Evolutionary conservation across 1,284 basidiomycete species (phyloP).

Genomic region (Pyrrhoderma noxium): DNA sequence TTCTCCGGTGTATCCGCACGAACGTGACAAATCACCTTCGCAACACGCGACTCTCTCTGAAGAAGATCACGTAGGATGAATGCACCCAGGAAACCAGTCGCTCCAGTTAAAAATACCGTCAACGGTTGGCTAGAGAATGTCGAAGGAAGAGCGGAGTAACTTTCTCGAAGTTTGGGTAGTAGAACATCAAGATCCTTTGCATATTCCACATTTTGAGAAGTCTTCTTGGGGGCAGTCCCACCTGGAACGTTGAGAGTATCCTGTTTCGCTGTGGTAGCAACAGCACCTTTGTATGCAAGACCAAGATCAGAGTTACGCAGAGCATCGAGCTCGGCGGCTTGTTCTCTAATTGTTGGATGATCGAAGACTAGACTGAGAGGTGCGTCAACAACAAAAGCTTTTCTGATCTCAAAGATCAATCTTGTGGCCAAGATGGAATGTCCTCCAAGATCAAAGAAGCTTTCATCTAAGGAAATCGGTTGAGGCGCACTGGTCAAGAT

Average conservation of each 20-base stretch:
- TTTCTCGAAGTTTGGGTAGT: conserved; percentile 46
- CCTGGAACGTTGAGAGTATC: conserved; percentile 21
- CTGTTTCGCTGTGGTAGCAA: conserved; percentile 20
- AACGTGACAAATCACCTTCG: conserved; percentile 89
- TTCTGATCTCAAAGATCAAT: conserved; percentile 95
- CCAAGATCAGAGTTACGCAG: conserved; percentile 80
- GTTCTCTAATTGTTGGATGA: conserved; percentile 78
- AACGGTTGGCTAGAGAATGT: conserved; percentile 50
- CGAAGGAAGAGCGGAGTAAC: conserved; percentile 50
- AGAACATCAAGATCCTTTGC: conserved; percentile 74
- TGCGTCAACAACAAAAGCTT: conserved; percentile 85
- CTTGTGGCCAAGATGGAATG: conserved; percentile 98
- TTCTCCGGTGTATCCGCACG: conserved; percentile 62
- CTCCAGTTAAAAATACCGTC: conserved; percentile 92
- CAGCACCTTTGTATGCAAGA: conserved; percentile 41
- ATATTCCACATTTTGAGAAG: conserved; percentile 48
- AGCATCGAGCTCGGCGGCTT: conserved; percentile 74
- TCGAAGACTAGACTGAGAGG: conserved; percentile 94
- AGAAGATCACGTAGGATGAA: conserved; percentile 87
- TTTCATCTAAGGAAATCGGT: conserved; percentile 84
- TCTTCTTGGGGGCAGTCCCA: conserved; percentile 18
- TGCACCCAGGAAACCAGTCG: conserved; percentile 94
- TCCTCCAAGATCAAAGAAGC: conserved; percentile 97
- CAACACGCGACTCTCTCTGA: conserved; percentile 50
- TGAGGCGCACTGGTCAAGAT: conserved; percentile 80